Base-by-base conservation (phyloP, 2,329 filamentous ascomycete species). In the Colletotrichum sp. region DNA sequence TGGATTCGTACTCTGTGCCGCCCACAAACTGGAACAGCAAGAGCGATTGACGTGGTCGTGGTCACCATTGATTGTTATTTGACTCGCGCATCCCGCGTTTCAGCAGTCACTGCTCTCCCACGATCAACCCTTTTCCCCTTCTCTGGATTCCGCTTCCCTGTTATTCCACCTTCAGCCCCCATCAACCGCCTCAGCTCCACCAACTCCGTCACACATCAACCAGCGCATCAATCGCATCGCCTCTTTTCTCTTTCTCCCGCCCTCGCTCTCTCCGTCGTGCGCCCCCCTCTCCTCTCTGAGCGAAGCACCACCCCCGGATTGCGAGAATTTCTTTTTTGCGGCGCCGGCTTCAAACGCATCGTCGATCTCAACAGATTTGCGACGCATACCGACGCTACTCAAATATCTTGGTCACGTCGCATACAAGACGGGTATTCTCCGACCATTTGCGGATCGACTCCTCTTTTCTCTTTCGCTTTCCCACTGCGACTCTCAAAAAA, bases 31-130 rank as follows among this genome's bases (percentile, higher is more conserved):
- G 13, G 30, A 38, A 36, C 30, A 38, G 9, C 21, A 16, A n/a
- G 15, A 9, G 24, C 34, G 60, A 43, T 43, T 43, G 36, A 71
- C 24, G 34, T 43, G 34, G 18, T 56, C 43, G 65, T 55, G 43
- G 43, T 52, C 43, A 52, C 43, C n/a, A 21, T 52, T 24, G n/a
- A 52, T 52, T 52, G 30, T 30, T 74, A 70, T 69, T 75, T 75
- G 74, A 76, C 74, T 76, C 55, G 66, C 21, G 60, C 74, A 70
- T 18, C 52, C 71, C 71, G 26, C 48, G 70, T 70, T 76, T 74
- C 71, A 70, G 48, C 16, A 36, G 21, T 21, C 61, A 9, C 6
- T 48, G n/a, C 3, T 67, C 24, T 66, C 60, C 43, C 55, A 62
- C 64, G 68, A 56, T 65, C 28, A 70, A 70, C 68, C 68, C 66